A percentile compares a stretch with the other conserved stretches of the same genome.
These are phyloP conservation scores for Alternaria tenuissima DNA, from an alignment of 2,329 filamentous ascomycete species.

Conservation along the genomic window DNA sequence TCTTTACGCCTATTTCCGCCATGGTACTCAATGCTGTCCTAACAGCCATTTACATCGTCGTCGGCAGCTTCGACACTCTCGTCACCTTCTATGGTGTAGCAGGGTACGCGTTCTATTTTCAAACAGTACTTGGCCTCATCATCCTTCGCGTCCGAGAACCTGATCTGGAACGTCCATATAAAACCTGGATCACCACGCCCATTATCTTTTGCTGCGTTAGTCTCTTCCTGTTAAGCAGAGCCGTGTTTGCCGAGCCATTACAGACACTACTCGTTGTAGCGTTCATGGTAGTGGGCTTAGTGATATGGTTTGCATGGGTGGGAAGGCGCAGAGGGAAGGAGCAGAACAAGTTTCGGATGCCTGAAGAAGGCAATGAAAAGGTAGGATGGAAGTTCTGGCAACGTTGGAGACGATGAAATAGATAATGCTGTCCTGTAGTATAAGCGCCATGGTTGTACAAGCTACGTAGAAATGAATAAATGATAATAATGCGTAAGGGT, in stretches of 20 bases:
- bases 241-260: constrained; percentile 87
- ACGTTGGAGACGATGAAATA: constrained; percentile 46
- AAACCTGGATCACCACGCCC: constrained; percentile 95
- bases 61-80: constrained; percentile 90
- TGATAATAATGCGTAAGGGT: not conserved
- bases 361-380: constrained; percentile 28
- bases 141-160: constrained; percentile 88
- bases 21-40: constrained; percentile 81
- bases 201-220: constrained; percentile 99
- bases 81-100: constrained; percentile 98
- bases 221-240: constrained; percentile 86
- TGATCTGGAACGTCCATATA: constrained; percentile 86
- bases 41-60: constrained; percentile 78
- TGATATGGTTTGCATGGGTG: constrained; percentile 89
- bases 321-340: constrained; percentile 57
- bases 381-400: constrained; percentile 58
- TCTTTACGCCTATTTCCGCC: constrained; percentile 93
- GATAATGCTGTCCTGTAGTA: not conserved
- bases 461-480: constrained; percentile 7
- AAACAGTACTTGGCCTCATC: constrained; percentile 92
- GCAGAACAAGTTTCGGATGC: constrained; percentile 35
- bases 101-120: constrained; percentile 96
- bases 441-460: constrained; percentile 3
- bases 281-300: constrained; percentile 84
- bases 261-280: constrained; percentile 87